Evolutionary conservation across 352 stramenopile genomes (phyloP).

Genomic region (Globisporangium echinulatum): DNA sequence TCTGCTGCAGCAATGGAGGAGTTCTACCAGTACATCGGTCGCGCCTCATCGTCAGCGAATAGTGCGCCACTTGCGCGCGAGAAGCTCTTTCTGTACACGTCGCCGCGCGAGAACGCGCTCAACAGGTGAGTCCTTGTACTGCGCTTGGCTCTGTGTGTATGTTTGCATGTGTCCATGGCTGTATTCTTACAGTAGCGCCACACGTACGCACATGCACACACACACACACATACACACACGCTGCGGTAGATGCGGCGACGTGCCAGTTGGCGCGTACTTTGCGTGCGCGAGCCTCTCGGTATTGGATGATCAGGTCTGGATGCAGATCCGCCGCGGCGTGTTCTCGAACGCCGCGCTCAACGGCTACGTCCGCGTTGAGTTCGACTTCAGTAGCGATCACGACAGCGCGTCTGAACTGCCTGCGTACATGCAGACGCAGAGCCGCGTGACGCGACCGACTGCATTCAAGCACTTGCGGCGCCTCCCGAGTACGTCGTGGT

Average conservation of each 20-base stretch:
- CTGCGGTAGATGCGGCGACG: constrained; percentile 32
- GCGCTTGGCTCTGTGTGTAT: constrained; percentile 7
- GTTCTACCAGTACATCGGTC: constrained; percentile 68
- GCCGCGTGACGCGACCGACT: constrained; percentile 14
- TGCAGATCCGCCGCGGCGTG: constrained; percentile 68
- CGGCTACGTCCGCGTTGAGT: constrained; percentile 63
- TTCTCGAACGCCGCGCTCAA: constrained; percentile 70
- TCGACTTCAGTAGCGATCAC: constrained; percentile 24
- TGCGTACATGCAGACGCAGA: constrained; percentile 20
- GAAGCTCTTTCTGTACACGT: constrained; percentile 57
- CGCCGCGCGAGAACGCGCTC: constrained; percentile 47
- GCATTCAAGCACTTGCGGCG: constrained; percentile 46
- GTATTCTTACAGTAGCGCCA: too few relatives aligned
- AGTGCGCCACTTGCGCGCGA: constrained; percentile 28
- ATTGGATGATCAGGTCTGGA: constrained; percentile 59
- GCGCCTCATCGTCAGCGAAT: constrained; percentile 12
- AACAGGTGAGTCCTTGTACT: constrained; percentile 19
- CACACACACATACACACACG: neutral
- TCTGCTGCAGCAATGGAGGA: constrained; percentile 37
- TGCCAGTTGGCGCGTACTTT: constrained; percentile 61
- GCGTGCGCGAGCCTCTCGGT: constrained; percentile 45
- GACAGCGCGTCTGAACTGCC: constrained; percentile 13
- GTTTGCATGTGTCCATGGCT: neutral
- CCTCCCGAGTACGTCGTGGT: constrained; percentile 37
- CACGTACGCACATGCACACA: neutral